Conservation (phyloP, 2,329 filamentous ascomycete species). For the Sphaceloma murrayae region DNA sequence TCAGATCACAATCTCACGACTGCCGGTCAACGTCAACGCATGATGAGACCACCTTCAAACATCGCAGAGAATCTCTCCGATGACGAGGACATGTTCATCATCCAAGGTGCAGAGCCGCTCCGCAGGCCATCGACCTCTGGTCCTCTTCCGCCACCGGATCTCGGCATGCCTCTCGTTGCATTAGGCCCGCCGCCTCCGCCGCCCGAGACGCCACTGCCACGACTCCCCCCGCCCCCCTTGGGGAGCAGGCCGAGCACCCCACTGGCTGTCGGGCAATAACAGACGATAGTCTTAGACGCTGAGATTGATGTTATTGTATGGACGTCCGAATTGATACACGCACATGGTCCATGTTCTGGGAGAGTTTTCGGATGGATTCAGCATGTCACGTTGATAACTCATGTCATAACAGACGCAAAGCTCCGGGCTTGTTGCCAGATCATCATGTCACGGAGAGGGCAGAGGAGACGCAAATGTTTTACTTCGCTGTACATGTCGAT, state of each 20-base stretch:
- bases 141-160: slow-evolving; percentile 22
- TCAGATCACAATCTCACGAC: slow-evolving; percentile 1
- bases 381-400: too few species aligned
- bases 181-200: slow-evolving; percentile 40
- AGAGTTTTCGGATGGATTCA: too few species aligned
- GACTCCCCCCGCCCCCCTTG: slow-evolving; percentile 2
- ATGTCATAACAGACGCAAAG: too few species aligned
- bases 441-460: too few species aligned
- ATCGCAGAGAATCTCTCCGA: slow-evolving; percentile 1
- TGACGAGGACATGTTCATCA: slow-evolving; percentile 12
- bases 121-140: slow-evolving; percentile 9
- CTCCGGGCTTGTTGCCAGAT: too few species aligned
- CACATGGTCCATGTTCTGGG: too few species aligned
- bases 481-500: slow-evolving; percentile 12
- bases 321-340: too few species aligned
- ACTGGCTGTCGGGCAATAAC: too few species aligned
- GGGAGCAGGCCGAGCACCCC: slow-evolving; percentile 2
- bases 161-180: slow-evolving; percentile 31
- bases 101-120: slow-evolving; percentile 13
- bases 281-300: too few species aligned
- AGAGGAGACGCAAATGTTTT: too few species aligned
- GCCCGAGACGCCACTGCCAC: slow-evolving; percentile 37
- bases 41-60: not conserved
- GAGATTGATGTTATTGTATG: too few species aligned
- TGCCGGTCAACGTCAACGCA: not conserved